Base-by-base conservation (phyloP, 2,329 filamentous ascomycete genomes). In the Pseudogymnoascus pannorum region DNA sequence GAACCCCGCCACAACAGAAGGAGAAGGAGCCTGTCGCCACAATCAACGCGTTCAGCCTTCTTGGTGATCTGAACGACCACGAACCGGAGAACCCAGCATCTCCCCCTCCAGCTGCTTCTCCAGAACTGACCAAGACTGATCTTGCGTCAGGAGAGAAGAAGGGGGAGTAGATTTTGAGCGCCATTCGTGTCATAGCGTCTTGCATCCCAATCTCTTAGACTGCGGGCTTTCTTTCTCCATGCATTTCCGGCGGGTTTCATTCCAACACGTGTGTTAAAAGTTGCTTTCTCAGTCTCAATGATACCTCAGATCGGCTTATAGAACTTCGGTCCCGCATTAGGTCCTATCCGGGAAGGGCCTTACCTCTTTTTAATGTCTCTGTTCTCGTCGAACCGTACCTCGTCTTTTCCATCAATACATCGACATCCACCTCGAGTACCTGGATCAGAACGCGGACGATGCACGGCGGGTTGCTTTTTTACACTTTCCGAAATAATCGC, bases 21-120 rank as follows among this genome's bases (percentile, higher is more conserved):
- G 77, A 81, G 64, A 81, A 82, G 72, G 77, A 80, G 65, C 83
- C 82, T 69, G 82, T 83, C 60, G 87, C 85, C 63, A 89, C 89
- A 71, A 85, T 87, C 68, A 99, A 99, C 80, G 88, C 92, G 68
- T 99, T 96, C 79, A 83, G 80, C 76, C 79, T 81, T 64, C 77
- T 83, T 33, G 57, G 35, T 40, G 57, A 58, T n/a, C 78, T 83
- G 65, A 77, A 78, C 64, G 61, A 68, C 65, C 71, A 71, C 61
- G 86, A 83, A 70, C 80, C 79, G 68, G 83, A 84, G 72, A 80
- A 82, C 75, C 86, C 81, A 64, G 81, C 83, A 69, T 91, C 88
- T 68, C 88, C 89, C 70, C 87, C 88, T 61, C 87, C 87, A 64
- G 82, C 84, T 57, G 85, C 83, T 62, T 89, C 87, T 60, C 87